Conservation (phyloP, 1,139 yeast genomes). For the Pichia sp. region DNA sequence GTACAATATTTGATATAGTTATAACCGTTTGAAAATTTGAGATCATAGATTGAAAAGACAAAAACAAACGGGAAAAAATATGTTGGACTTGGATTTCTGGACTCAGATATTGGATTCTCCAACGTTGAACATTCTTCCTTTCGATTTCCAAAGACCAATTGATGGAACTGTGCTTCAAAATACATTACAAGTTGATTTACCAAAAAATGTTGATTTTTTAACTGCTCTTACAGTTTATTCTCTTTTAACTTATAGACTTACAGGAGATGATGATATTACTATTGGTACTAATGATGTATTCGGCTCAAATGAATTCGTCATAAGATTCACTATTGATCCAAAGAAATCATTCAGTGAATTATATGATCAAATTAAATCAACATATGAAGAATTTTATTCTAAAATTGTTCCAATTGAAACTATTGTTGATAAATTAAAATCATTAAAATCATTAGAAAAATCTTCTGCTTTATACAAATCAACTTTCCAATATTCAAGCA, state of each 20-base stretch:
- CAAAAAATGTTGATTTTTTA: slow-evolving; percentile 36
- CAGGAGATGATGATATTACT: slow-evolving; percentile 94
- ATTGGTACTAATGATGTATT: slow-evolving; percentile 56
- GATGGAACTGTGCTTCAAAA: slow-evolving; percentile 66
- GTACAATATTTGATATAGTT: too few species aligned
- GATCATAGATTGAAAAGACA: background rate
- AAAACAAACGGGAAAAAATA: background rate
- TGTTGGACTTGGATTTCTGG: slow-evolving; percentile 48
- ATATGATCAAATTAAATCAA: slow-evolving; percentile 37
- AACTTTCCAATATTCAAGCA: slow-evolving; percentile 48
- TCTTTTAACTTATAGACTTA: slow-evolving; percentile 66
- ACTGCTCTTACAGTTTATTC: slow-evolving; percentile 65
- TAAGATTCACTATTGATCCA: slow-evolving; percentile 57
- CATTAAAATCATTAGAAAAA: slow-evolving; percentile 44
- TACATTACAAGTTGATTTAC: slow-evolving; percentile 38
- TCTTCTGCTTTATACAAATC: slow-evolving; percentile 62
- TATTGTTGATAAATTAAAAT: slow-evolving; percentile 47
- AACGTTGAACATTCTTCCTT: slow-evolving; percentile 81
- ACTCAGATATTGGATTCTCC: slow-evolving; percentile 64
- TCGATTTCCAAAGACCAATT: slow-evolving; percentile 79
- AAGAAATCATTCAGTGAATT: slow-evolving; percentile 49
- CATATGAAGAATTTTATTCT: slow-evolving; percentile 36
- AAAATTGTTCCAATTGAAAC: slow-evolving; percentile 49
- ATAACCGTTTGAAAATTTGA: too few species aligned
- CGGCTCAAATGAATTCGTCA: slow-evolving; percentile 36